Base-by-base conservation (phyloP, 179 eudicot species). In the Actinidia chinensis region DNA sequence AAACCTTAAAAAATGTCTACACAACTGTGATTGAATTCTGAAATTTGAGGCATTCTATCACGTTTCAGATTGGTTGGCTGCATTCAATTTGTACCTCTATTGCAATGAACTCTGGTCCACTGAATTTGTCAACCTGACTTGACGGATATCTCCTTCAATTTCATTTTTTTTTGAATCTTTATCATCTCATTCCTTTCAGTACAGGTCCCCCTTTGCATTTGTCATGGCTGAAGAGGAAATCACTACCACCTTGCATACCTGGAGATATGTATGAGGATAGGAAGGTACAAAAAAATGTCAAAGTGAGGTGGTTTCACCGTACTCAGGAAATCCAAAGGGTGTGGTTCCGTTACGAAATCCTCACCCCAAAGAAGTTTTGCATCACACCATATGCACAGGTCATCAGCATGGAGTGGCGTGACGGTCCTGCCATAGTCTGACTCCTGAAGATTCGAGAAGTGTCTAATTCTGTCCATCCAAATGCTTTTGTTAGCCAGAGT, bases 211-310 rank as follows among this genome's bases (percentile, higher is more conserved):
- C 33, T 96, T 96, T 81, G 97, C 92, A 51, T 94, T 89, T 89
- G 97, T 96, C 78, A 96, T 96, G 99, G 97, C 99, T 65, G 92
- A 96, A 80, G 98, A 94, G 99, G 88, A 73, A 89, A 77, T 68
- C 91, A 85, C 55, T 88, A 94, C 78, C 89, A n/a, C n/a, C n/a
- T 96, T 76, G 99, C 98, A 66, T 96, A 96, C 74, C 82, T 96
- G 73, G 99, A 96, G 99, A 94, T 83, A 94, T 94, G 99, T 96
- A 96, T 68, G 97, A 94, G 86, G 99, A 96, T 79, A 90, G 88
- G 82, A 96, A 94, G 80, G 87, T 90, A 71, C 97, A 92, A 81
- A 96, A 90, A 89, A 96, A 96, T 84, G 97, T 96, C 76, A 96
- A 90, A 91, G 99, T 92, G 69, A 90, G 98, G 81, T 96, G 99